These are phyloP conservation scores for Populus hybrid DNA, from an alignment of 441 rosid genomes.

Conservation along the genomic window DNA sequence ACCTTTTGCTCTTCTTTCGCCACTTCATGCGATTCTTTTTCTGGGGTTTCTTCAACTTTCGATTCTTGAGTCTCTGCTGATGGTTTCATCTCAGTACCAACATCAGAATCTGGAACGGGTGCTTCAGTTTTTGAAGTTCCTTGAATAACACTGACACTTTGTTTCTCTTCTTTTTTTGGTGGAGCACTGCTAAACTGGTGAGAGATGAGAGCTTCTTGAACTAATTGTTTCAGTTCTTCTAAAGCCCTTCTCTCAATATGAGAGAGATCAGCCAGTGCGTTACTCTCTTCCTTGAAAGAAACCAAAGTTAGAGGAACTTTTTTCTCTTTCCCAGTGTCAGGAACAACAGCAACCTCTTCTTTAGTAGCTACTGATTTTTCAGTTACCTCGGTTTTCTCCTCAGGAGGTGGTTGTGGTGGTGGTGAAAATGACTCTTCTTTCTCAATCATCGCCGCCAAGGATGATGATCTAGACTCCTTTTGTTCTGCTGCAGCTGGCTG, in stretches of 20 bases:
- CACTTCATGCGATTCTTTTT: conserved; percentile 14
- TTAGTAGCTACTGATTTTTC: conserved; percentile 11
- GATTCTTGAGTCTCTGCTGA: conserved; percentile 12
- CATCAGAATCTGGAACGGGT: conserved; percentile 19
- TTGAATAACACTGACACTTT: background rate
- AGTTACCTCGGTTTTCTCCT: conserved; percentile 16
- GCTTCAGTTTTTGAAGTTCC: conserved; percentile 6
- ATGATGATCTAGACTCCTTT: conserved; percentile 39
- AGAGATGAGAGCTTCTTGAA: conserved; percentile 53
- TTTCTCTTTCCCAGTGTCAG: conserved; percentile 10
- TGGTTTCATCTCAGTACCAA: conserved; percentile 28
- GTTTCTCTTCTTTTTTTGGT: conserved; percentile 16
- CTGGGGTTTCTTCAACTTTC: conserved; percentile 23
- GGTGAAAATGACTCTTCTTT: conserved; percentile 21
- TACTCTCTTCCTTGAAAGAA: conserved; percentile 89
- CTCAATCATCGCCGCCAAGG: conserved; percentile 44
- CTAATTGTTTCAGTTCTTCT: conserved; percentile 55
- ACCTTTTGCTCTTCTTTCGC: conserved; percentile 9
- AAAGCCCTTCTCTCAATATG: conserved; percentile 60
- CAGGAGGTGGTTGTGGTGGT: background rate
- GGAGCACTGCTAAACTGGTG: conserved; percentile 42
- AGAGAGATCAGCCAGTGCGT: conserved; percentile 62
- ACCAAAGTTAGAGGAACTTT: conserved; percentile 41
- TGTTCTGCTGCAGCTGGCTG: conserved; percentile 2
- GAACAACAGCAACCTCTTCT: conserved; percentile 24